Base-by-base conservation (phyloP, 2,329 filamentous ascomycete species). In the Bipolaris bicolor region DNA sequence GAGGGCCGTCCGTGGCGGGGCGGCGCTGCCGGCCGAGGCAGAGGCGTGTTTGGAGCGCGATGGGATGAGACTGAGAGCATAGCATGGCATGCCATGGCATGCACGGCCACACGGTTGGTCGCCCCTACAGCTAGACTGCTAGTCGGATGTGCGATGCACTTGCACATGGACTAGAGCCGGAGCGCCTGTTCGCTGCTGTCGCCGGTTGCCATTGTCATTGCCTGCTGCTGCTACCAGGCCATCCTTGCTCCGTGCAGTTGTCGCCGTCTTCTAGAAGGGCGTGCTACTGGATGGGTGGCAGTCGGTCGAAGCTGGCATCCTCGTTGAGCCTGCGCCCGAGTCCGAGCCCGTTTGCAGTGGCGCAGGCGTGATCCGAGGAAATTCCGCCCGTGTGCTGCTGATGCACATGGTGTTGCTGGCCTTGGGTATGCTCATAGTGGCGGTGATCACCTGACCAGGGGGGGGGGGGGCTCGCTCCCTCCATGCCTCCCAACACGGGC, bases 21-120 rank as follows among this genome's bases (percentile, higher is more conserved):
- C 54, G 49, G 54, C 49, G 26, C 43, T 24, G 49, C 49, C 55
- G 55, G 49, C 55, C 55, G 44, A 57, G 55, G 55, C 54, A 53
- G 49, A 57, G 55, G 55, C 54, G 48, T n/a, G 22, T 26, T 24
- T 20, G 34, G 20, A 33, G 26, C 22, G 24, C 2, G 26, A 29
- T 16, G 31, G 24, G n/a, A 33, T 10, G 10, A 31, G 29, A 24
- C 20, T 6, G 15, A 18, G 43, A 45, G 26, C 24, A 26, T 5
- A 4, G 22, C 22, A 24, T 5, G 22, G 22, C 22, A 24, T 5
- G 6, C n/a, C 31, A 36, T 22, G 18, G n/a, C 7, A 41, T 48
- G 55, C 55, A 57, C 55, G 55, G 55, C 55, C 55, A 57, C 55
- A 54, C 46, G 40, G 55, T 53, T 57, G 49, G 37, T 48, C 47